Evolutionary conservation across 78 protist genomes (phyloP).

Genomic region (Capsaspora owczarzaki): DNA sequence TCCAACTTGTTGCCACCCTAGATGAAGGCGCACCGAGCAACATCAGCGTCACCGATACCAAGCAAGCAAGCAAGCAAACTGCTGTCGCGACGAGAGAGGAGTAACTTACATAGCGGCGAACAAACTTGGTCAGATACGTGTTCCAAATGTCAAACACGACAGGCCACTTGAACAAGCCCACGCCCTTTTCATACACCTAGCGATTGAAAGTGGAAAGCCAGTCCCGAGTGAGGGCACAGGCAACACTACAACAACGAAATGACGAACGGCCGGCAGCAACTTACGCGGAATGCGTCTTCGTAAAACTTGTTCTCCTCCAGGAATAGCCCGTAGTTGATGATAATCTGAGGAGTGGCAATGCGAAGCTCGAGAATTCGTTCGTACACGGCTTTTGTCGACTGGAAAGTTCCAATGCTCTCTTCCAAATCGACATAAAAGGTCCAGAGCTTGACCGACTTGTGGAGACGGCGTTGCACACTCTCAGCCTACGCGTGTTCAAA

Average conservation of each 20-base stretch:
- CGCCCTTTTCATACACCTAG: slow-evolving; percentile 75
- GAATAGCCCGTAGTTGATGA: slow-evolving; percentile 81
- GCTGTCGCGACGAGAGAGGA: background rate
- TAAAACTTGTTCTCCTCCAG: slow-evolving; percentile 78
- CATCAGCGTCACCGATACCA: background rate
- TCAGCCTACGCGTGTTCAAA: background rate
- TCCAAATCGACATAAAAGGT: slow-evolving; percentile 87
- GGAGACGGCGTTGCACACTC: slow-evolving; percentile 69
- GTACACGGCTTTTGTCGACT: slow-evolving; percentile 48
- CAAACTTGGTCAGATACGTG: slow-evolving; percentile 77
- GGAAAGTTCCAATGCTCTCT: slow-evolving; percentile 79
- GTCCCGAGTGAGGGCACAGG: background rate
- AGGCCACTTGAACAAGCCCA: slow-evolving; percentile 80
- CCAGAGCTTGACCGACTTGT: slow-evolving; percentile 80
- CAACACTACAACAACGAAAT: background rate
- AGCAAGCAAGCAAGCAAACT: background rate
- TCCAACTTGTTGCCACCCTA: slow-evolving; percentile 74
- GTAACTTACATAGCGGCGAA: slow-evolving; percentile 69
- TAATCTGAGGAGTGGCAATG: slow-evolving; percentile 79
- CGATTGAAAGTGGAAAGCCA: too few species aligned
- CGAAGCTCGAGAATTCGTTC: slow-evolving; percentile 67
- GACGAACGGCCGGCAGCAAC: background rate
- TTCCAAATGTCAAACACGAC: slow-evolving; percentile 78
- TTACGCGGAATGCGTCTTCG: slow-evolving; percentile 75
- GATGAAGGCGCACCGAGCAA: too few species aligned